A percentile compares a stretch with the other conserved stretches of the same genome.
These are phyloP conservation scores for Umbilicus rupestris DNA, from an alignment of 164 flowering plant species.

Conservation along the genomic window DNA sequence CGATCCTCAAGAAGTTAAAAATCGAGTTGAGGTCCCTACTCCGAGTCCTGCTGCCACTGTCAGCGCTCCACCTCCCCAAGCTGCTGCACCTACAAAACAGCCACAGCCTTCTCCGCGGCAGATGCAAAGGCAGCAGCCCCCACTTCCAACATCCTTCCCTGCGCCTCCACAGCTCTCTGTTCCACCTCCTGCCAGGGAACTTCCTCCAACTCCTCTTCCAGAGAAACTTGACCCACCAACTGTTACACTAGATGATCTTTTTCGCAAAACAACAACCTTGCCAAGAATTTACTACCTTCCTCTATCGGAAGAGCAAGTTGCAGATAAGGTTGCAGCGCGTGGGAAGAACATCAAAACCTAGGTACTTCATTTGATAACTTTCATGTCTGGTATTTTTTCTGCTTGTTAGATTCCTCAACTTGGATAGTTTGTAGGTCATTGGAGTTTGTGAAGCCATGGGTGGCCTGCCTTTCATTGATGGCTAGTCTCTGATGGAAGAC, in stretches of 20 bases:
- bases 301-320: conserved; percentile 71
- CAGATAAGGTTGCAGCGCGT: conserved; percentile 39
- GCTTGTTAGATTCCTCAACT: neutral
- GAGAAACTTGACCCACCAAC: conserved; percentile 62
- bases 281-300: conserved; percentile 89
- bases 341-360: conserved; percentile 23
- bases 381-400: neutral
- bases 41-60: conserved; percentile 30
- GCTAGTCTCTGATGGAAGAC: too few relatives aligned
- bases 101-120: conserved; percentile 41
- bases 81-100: conserved; percentile 15
- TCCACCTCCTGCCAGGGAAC: conserved; percentile 36
- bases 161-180: conserved; percentile 45
- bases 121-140: conserved; percentile 28
- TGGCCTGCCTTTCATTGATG: too few relatives aligned
- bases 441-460: neutral
- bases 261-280: conserved; percentile 59
- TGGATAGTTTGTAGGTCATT: neutral
- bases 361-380: neutral
- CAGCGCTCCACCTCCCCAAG: conserved; percentile 15
- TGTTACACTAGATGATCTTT: conserved; percentile 77
- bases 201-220: conserved; percentile 52
- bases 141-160: conserved; percentile 15
- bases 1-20: conserved; percentile 73
- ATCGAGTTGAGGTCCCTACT: conserved; percentile 40